Evolutionary conservation across 2,329 filamentous ascomycete genomes (phyloP).

Genomic region (Alternaria triticina): DNA sequence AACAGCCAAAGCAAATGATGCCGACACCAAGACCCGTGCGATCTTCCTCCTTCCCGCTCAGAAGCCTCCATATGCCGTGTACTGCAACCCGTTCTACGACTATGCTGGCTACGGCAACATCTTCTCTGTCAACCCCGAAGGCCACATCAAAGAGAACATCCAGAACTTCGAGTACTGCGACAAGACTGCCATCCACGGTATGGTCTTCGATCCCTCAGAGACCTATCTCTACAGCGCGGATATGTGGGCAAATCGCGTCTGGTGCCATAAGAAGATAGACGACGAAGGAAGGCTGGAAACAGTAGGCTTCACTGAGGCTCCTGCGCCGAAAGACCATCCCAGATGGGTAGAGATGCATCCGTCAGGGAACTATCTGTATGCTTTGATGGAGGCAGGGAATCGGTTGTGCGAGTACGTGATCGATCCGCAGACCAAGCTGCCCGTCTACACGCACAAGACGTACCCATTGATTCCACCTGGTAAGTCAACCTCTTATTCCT

Average conservation of each 20-base stretch:
- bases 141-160: slow-evolving; percentile 67
- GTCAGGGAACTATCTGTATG: slow-evolving; percentile 79
- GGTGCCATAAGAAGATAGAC: slow-evolving; percentile 77
- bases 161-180: slow-evolving; percentile 77
- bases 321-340: slow-evolving; percentile 75
- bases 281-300: slow-evolving; percentile 68
- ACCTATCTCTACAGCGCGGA: slow-evolving; percentile 81
- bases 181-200: slow-evolving; percentile 77
- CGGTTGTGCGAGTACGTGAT: slow-evolving; percentile 81
- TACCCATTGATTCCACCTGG: slow-evolving; percentile 83
- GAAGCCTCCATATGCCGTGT: slow-evolving; percentile 79
- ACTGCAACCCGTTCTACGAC: slow-evolving; percentile 90
- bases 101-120: slow-evolving; percentile 83
- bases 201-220: slow-evolving; percentile 78
- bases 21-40: slow-evolving; percentile 80
- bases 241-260: slow-evolving; percentile 78
- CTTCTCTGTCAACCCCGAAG: slow-evolving; percentile 65
- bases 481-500: slow-evolving; percentile 45
- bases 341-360: slow-evolving; percentile 88
- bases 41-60: slow-evolving; percentile 86
- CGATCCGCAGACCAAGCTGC: slow-evolving; percentile 73
- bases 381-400: slow-evolving; percentile 89
- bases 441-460: slow-evolving; percentile 76
- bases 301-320: slow-evolving; percentile 75
- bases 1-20: slow-evolving; percentile 69